Evolutionary conservation across 306 rosid species (phyloP), one percentile per base, ranked within the genome.

Genomic region (Hippophae tibetana): DNA sequence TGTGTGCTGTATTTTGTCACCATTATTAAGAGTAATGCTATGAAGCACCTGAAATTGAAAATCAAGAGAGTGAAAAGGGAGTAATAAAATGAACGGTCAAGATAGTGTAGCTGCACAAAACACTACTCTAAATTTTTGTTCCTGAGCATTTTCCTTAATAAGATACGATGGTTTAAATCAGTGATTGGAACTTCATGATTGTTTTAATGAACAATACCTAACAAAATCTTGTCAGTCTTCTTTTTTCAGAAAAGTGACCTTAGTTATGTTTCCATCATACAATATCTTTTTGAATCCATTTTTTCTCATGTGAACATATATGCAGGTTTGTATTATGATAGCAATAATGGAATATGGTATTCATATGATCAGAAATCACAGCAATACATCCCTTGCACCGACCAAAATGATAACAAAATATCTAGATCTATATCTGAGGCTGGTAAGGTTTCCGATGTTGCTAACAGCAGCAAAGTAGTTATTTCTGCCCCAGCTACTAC

Each of bases 401-500:
- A 87, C 74, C 92, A 87, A 71, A 79, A 75, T 60, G 86, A 81
- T 70, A 79, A 72, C 71, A 81, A 72, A 65, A 53, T 79, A 58
- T 56, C 85, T 69, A 81, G 76, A 60, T 65, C 72, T 25, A 85
- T 70, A 68, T 54, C 89, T 58, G 95, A 83, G 69, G 64, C 68
- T 60, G 64, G 89, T 7, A 87, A 81, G 74, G 73, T 71, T 43
- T 76, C 87, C 23, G 92, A 88, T 66, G 79, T 79, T 56, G 73
- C 89, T 6, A 76, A 69, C 68, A 79, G 69, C 66, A 87, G 82
- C 76, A 88, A 87, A 61, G 93, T 82, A 52, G 71, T 89, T 13
- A 92, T 92, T 58, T 92, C 93, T 75, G 98, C 98, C 3, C 88
- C 95, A n/a, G 96, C 98, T 58, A 81, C 84, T 58, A 81, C 89